Evolutionary conservation across 306 rosid genomes (phyloP).

Genomic region (Cyamopsis tetragonoloba): DNA sequence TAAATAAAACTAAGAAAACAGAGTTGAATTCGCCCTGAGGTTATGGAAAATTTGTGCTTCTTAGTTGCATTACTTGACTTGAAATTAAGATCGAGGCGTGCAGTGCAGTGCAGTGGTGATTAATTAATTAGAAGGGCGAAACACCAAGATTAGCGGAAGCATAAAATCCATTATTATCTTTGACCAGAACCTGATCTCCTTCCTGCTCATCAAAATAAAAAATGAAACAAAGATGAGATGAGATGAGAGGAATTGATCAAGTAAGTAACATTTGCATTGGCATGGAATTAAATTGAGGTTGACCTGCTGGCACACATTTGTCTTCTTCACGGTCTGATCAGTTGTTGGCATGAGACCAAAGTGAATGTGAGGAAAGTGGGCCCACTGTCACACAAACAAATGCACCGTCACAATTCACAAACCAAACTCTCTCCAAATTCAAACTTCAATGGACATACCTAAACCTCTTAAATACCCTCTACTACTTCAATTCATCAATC

Average conservation of each 20-base stretch:
- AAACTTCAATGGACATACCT: too few species aligned
- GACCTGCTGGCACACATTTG: constrained; percentile 71
- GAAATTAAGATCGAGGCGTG: too few species aligned
- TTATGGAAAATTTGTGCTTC: not conserved
- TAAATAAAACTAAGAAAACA: constrained; percentile 23
- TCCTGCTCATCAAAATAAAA: too few species aligned
- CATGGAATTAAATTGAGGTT: too few species aligned
- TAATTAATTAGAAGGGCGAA: constrained; percentile 68
- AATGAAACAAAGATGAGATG: too few species aligned
- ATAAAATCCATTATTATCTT: constrained; percentile 70
- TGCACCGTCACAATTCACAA: constrained; percentile 21
- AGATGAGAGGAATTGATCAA: too few species aligned
- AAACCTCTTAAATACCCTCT: too few species aligned
- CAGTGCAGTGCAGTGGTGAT: too few species aligned
- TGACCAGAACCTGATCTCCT: constrained; percentile 62
- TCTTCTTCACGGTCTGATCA: constrained; percentile 69
- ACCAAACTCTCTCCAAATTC: too few species aligned
- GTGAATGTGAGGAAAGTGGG: constrained; percentile 98
- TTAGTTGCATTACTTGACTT: constrained; percentile 1
- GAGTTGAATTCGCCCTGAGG: not conserved
- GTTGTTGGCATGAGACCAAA: constrained; percentile 97
- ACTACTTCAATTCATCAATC: too few species aligned
- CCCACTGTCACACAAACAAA: constrained; percentile 84
- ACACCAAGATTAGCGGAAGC: constrained; percentile 63
- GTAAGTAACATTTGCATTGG: too few species aligned